Conservation (phyloP, 2,329 filamentous ascomycete genomes). For the Exophiala sp. region DNA sequence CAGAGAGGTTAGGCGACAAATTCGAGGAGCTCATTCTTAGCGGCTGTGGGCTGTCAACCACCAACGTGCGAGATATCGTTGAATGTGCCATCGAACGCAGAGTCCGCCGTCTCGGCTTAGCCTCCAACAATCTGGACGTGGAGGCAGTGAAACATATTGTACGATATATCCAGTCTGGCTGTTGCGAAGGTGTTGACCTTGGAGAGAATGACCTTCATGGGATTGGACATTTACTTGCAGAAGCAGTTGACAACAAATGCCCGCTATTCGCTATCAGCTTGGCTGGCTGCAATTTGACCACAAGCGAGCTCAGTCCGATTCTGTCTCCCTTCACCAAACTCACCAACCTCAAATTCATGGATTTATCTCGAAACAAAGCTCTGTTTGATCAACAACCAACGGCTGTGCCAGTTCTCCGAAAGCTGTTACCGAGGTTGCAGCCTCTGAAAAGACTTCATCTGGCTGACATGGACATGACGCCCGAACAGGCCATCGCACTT, state of each 20-base stretch:
- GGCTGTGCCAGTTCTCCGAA: constrained; percentile 69
- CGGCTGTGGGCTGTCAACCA: constrained; percentile 68
- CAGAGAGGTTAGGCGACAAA: constrained; percentile 69
- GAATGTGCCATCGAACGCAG: constrained; percentile 77
- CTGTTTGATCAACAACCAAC: constrained; percentile 73
- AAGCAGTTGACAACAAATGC: constrained; percentile 49
- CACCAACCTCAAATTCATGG: constrained; percentile 77
- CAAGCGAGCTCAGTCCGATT: constrained; percentile 68
- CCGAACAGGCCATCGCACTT: constrained; percentile 85
- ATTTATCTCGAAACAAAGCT: constrained; percentile 82
- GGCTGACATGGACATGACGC: constrained; percentile 74
- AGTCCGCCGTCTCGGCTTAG: constrained; percentile 73
- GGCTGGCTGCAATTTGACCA: constrained; percentile 76
- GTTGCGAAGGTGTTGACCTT: constrained; percentile 84
- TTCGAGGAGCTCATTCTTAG: constrained; percentile 81
- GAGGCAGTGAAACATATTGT: constrained; percentile 73
- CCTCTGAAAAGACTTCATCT: constrained; percentile 81
- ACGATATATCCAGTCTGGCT: constrained; percentile 69
- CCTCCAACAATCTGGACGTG: constrained; percentile 72
- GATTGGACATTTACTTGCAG: constrained; percentile 45
- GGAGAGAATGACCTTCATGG: constrained; percentile 72
- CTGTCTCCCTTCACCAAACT: constrained; percentile 70
- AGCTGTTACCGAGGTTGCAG: constrained; percentile 77
- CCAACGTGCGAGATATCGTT: constrained; percentile 72
- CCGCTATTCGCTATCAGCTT: constrained; percentile 78